Base-by-base conservation (phyloP, 352 stramenopile species). In the Globisporangium nodosum region DNA sequence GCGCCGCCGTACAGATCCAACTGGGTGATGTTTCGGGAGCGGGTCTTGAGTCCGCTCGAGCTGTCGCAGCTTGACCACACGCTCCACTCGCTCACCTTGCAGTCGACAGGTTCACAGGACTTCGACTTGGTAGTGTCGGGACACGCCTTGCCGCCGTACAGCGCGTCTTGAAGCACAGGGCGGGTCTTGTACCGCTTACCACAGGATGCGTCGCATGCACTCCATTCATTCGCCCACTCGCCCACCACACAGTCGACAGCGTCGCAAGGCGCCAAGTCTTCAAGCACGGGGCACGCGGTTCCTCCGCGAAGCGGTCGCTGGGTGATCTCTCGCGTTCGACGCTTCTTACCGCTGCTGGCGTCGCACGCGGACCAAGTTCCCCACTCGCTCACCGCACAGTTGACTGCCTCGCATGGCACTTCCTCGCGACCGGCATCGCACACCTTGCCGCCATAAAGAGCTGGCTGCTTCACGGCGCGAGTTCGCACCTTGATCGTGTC, bases 91-190 rank as follows among this genome's bases (percentile, higher is more conserved):
- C 73, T 63, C 5, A 71, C 53, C 0, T 49, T 60, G 39, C 80
- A 90, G 37, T 87, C 75, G 0, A 87, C 77, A 0, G 77, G 75
- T 6, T 84, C 69, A 27, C 80, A 88, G 18, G 61, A 54, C 43
- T 67, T 81, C 20, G 56, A 67, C n/a, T 71, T 52, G 3, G 54
- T 53, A 0, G 69, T 81, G 2, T 63, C 43, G 0, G 52, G 63
- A 27, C 80, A 90, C 6, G 54, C 20, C 21, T 58, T 53, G 1
- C 73, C 80, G 6, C 68, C 63, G 53, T 87, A 86, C 1, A 76
- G 56, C 5, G 72, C 20, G 0, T 42, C 20, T 21, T 76, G 65
- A 13, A 71, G 13, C 8, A 88, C 60, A 0, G 64, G 58, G 13
- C 80, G 74, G n/a, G 68, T 80, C 50, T 73, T 54, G 9, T 64